These are phyloP conservation scores for Aegilops speltoides DNA, from an alignment of 176 grass and related monocot species.

Conservation along the genomic window DNA sequence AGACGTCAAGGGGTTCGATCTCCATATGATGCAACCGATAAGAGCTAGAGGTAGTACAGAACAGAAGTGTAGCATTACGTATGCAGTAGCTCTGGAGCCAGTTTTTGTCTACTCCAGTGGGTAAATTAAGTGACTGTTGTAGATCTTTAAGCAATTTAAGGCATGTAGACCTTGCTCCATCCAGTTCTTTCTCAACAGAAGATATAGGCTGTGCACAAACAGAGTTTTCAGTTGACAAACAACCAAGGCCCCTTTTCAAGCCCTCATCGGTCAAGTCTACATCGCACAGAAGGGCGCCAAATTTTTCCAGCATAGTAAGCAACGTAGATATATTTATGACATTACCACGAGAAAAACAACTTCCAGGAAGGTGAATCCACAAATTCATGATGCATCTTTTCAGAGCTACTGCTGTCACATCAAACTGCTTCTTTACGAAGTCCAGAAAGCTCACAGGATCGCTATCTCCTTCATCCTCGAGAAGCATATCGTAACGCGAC, in stretches of 20 bases:
- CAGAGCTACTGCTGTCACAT: slow-evolving; percentile 25
- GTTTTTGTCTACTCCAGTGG: slow-evolving; percentile 18
- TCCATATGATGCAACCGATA: slow-evolving; percentile 52
- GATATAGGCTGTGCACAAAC: not conserved
- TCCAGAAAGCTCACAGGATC: slow-evolving; percentile 34
- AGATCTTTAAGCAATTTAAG: slow-evolving; percentile 49
- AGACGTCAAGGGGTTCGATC: slow-evolving; percentile 48
- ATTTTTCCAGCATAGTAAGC: slow-evolving; percentile 38
- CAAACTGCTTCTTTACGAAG: slow-evolving; percentile 58
- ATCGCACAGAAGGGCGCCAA: slow-evolving; percentile 26
- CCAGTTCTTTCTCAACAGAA: slow-evolving; percentile 35
- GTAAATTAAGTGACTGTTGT: slow-evolving; percentile 31
- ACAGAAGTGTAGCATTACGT: slow-evolving; percentile 61
- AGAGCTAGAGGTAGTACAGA: slow-evolving; percentile 78
- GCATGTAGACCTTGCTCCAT: slow-evolving; percentile 36
- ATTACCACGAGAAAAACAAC: slow-evolving; percentile 33
- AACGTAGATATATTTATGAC: slow-evolving; percentile 34
- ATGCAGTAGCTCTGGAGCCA: slow-evolving; percentile 59
- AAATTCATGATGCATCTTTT: slow-evolving; percentile 49
- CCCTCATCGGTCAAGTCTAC: slow-evolving; percentile 37
- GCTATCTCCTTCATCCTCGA: slow-evolving; percentile 22
- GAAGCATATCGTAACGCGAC: slow-evolving; percentile 50
- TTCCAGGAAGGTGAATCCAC: slow-evolving; percentile 51
- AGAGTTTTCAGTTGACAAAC: not conserved
- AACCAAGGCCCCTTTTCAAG: slow-evolving; percentile 43